Conservation (phyloP, 2,329 filamentous ascomycete species). For the Beauveria medogensis region DNA sequence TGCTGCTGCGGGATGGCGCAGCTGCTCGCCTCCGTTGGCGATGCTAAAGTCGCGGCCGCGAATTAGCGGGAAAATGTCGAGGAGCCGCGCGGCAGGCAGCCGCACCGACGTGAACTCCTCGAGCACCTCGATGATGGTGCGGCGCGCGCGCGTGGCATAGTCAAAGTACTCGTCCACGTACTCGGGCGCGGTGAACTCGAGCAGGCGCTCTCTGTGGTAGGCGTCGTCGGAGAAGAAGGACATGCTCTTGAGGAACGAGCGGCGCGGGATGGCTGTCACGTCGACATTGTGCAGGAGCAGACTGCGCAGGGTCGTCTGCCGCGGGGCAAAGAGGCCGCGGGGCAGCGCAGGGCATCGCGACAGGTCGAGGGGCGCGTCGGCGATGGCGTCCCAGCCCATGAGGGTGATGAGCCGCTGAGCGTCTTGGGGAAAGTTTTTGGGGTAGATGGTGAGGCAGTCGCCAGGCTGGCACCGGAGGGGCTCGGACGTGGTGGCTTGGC, state of each 20-base stretch:
- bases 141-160: slow-evolving; percentile 83
- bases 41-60: slow-evolving; percentile 93
- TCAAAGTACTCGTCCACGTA: slow-evolving; percentile 90
- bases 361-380: slow-evolving; percentile 60
- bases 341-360: slow-evolving; percentile 24
- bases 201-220: slow-evolving; percentile 70
- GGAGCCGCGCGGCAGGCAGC: slow-evolving; percentile 65
- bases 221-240: slow-evolving; percentile 64
- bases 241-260: slow-evolving; percentile 75
- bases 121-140: slow-evolving; percentile 86
- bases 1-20: slow-evolving; percentile 17
- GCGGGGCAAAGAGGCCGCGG: slow-evolving; percentile 27
- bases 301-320: slow-evolving; percentile 56
- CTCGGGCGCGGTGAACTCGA: slow-evolving; percentile 73
- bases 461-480: slow-evolving; percentile 52
- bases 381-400: slow-evolving; percentile 69
- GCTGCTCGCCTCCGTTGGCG: slow-evolving; percentile 56
- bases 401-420: slow-evolving; percentile 69
- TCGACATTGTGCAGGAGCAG: slow-evolving; percentile 80
- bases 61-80: slow-evolving; percentile 70
- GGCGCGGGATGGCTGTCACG: slow-evolving; percentile 79
- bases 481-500: slow-evolving; percentile 10
- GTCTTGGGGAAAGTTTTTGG: slow-evolving; percentile 77
- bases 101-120: slow-evolving; percentile 81
- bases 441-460: slow-evolving; percentile 72